A percentile compares a stretch with the other conserved stretches of the same genome.
These are phyloP conservation scores for Ziziphus jujuba DNA, from an alignment of 306 rosid species.

Conservation along the genomic window DNA sequence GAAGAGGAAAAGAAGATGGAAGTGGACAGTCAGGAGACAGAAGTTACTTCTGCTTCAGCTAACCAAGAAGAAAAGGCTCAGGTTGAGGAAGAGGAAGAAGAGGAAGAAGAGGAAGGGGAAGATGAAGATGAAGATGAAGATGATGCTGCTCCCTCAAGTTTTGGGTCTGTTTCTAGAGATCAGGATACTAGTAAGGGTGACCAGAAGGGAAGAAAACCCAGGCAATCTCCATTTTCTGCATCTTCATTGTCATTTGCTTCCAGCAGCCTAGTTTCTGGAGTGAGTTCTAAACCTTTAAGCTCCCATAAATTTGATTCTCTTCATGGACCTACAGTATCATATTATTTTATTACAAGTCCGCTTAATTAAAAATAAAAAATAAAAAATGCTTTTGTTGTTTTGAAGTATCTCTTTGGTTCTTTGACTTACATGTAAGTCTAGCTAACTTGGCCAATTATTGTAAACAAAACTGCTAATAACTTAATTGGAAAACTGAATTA, in stretches of 20 bases:
- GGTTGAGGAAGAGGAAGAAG: slow-evolving; percentile 35
- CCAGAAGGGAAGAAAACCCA: slow-evolving; percentile 55
- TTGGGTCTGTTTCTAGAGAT: slow-evolving; percentile 58
- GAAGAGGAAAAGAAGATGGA: slow-evolving; percentile 69
- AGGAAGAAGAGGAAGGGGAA: slow-evolving; percentile 52
- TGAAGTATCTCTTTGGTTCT: slow-evolving; percentile 2
- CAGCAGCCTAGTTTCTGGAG: slow-evolving; percentile 67
- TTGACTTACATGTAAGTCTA: neutral
- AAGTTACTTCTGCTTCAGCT: slow-evolving; percentile 39
- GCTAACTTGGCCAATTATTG: neutral
- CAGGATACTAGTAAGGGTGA: slow-evolving; percentile 43
- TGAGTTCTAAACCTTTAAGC: slow-evolving; percentile 44
- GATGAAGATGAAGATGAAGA: slow-evolving; percentile 52
- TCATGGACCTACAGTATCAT: neutral
- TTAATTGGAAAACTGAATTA: no score
- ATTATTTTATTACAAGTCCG: neutral
- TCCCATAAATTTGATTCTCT: neutral
- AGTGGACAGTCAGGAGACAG: slow-evolving; percentile 50
- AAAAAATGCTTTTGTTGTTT: slow-evolving; percentile 7
- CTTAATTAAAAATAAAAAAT: neutral
- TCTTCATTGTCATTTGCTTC: slow-evolving; percentile 76
- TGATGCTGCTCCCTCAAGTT: slow-evolving; percentile 68
- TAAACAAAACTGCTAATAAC: no score
- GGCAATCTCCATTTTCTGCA: slow-evolving; percentile 79
- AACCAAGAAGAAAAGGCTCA: slow-evolving; percentile 45